Conservation (phyloP, 2,329 filamentous ascomycete species). For the Fusarium sp. region DNA sequence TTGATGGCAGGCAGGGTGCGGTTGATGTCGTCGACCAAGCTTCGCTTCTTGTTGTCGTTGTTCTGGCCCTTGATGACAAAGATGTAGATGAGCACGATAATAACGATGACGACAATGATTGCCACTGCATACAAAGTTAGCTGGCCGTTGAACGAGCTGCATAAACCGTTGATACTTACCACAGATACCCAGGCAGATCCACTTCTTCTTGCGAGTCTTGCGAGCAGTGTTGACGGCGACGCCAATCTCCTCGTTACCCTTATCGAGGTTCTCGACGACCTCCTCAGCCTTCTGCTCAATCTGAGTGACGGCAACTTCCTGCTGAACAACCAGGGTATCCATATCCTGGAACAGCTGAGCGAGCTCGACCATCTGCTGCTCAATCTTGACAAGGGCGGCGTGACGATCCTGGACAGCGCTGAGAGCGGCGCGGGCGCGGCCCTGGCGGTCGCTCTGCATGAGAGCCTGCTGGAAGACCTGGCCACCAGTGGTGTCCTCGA, state of each 20-base stretch:
- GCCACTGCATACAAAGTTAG: slow-evolving; percentile 57
- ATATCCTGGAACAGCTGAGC: slow-evolving; percentile 91
- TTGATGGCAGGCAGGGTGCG: slow-evolving; percentile 40
- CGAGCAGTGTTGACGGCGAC: slow-evolving; percentile 86
- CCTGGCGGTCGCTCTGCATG: slow-evolving; percentile 82
- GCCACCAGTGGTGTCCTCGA: slow-evolving; percentile 76
- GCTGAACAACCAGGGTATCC: slow-evolving; percentile 85
- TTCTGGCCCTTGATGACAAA: slow-evolving; percentile 52
- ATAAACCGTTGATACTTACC: slow-evolving; percentile 56
- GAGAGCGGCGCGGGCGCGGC: slow-evolving; percentile 83
- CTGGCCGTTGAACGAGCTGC: not conserved
- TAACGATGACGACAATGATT: slow-evolving; percentile 65
- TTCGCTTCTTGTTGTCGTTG: slow-evolving; percentile 50
- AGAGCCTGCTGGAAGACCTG: slow-evolving; percentile 92
- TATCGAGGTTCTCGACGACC: slow-evolving; percentile 84
- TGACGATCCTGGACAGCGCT: slow-evolving; percentile 86
- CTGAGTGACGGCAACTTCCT: slow-evolving; percentile 81
- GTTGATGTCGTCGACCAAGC: slow-evolving; percentile 41
- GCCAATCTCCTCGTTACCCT: slow-evolving; percentile 86
- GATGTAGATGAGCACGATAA: slow-evolving; percentile 64
- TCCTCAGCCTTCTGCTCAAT: slow-evolving; percentile 92
- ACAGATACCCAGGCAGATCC: slow-evolving; percentile 87
- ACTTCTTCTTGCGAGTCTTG: slow-evolving; percentile 91
- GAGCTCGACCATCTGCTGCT: slow-evolving; percentile 88
- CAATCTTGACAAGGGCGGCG: slow-evolving; percentile 90